Evolutionary conservation across 2,329 filamentous ascomycete species (phyloP), one percentile per base, ranked within the genome.

Genomic region (Pseudocercospora cruenta): DNA sequence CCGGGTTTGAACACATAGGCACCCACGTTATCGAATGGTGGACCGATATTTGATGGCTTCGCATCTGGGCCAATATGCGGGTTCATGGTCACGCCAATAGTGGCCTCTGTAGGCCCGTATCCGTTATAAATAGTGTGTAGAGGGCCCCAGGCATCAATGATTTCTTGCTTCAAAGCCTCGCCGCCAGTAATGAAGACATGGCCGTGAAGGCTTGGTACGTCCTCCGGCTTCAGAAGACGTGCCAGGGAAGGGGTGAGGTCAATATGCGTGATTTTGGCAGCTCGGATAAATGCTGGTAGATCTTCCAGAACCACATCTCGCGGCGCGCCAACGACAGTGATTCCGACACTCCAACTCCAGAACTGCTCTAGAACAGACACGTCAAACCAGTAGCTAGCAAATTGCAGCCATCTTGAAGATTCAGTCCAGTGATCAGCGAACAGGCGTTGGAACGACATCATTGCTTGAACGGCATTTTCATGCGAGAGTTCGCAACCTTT

Each of bases 171-270:
- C 19, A 97, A 81, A 60, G 91, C 88, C 76, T 97, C 94, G 2
- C 94, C 94, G 7, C 94, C 94, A 0, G 94, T 97, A 70, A 97
- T 97, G 76, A 97, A 97, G 0, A 97, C 91, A 2, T 94, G 93
- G 55, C 85, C 86, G 70, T 90, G 92, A 1, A 97, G 82, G 28
- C 85, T 90, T 1, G 94, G 93, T 0, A 94, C 91, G 51, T 96
- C 91, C 33, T 91, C 85, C 0, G 94, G 94, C 65, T 90, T 88
- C 0, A 95, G 80, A 9, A 96, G 82, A 5, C 91, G 86, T 2
- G 94, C 94, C 16, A 97, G 82, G 76, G 92, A 96, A 0, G 94
- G 94, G 0, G 94, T 97, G 2, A 97, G 82, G 77, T 97, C 94
- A 62, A 97, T 93, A 74, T 97, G 94, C 0, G 94, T 97, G 68